These are phyloP conservation scores for Penicillium chermesinum DNA, from an alignment of 495 filamentous ascomycete species.

Conservation along the genomic window DNA sequence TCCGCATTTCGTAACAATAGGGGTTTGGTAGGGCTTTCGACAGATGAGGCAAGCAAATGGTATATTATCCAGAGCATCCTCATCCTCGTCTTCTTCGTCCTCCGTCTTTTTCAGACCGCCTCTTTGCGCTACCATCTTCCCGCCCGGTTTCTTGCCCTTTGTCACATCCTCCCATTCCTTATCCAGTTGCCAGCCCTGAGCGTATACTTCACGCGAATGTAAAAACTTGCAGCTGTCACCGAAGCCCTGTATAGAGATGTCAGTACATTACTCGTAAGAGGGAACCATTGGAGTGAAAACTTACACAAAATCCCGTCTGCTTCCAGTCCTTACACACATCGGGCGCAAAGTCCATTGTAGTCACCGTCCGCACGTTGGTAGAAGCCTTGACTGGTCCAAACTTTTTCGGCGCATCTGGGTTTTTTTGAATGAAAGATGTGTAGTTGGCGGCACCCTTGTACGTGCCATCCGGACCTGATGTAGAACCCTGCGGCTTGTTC, in stretches of 20 bases:
- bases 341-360: slow-evolving; percentile 83
- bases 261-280: slow-evolving; percentile 44
- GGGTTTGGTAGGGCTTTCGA: slow-evolving; percentile 70
- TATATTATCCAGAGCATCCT: slow-evolving; percentile 75
- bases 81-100: slow-evolving; percentile 57
- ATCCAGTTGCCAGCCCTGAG: slow-evolving; percentile 93
- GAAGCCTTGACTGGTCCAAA: slow-evolving; percentile 84
- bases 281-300: not conserved
- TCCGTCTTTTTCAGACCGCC: slow-evolving; percentile 39
- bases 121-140: slow-evolving; percentile 55
- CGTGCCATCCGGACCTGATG: slow-evolving; percentile 52
- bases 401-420: slow-evolving; percentile 69
- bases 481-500: slow-evolving; percentile 17
- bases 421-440: slow-evolving; percentile 70
- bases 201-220: slow-evolving; percentile 82
- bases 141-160: slow-evolving; percentile 64
- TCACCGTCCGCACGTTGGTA: slow-evolving; percentile 87
- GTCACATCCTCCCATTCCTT: slow-evolving; percentile 84
- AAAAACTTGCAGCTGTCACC: slow-evolving; percentile 77
- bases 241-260: slow-evolving; percentile 44
- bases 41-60: slow-evolving; percentile 97
- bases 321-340: slow-evolving; percentile 98
- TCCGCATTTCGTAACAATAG: slow-evolving; percentile 83
- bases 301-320: slow-evolving; percentile 55
- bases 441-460: slow-evolving; percentile 74